Evolutionary conservation across 192 early-diverging fungal genomes (phyloP), one percentile per base, ranked within the genome.

Genomic region (Ambispora gerdemannii): DNA sequence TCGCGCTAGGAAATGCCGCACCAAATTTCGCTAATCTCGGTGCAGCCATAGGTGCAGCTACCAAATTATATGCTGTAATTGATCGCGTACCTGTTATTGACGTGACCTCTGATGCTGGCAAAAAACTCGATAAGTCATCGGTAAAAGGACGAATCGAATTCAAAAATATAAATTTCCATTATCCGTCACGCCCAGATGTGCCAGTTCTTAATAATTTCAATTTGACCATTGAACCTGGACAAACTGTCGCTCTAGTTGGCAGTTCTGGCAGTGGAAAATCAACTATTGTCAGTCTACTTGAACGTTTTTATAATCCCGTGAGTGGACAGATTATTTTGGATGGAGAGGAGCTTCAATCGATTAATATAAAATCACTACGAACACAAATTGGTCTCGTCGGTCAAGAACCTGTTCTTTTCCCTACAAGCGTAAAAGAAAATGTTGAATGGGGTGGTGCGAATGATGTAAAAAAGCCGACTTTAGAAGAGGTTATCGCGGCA

Each of bases 361-460:
- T 86, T 66, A 92, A 96, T 61, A 81, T 95, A 35, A 72, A 81
- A 50, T 94, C 87, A 83, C 75, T 95, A 31, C 88, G 96, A 33
- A 78, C 80, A 63, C 86, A 92, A 58, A 90, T 96, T 50, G 94
- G 93, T 43, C 81, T 95, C 33, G 94, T 95, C 67, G 81, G 83
- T 65, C 94, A 94, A 80, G 95, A 93, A 75, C 95, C 94, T 4
- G 87, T 95, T 52, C 83, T 97, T 58, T 96, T 96, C 74, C 88
- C 88, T 28, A 74, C 64, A 28, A 80, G 87, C 50, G 89, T 98
- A 61, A 79, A 79, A 50, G 83, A 95, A 75, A 98, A 98, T 81
- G 80, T 98, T 36, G 51, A 84, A 7, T 85, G 86, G 76, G 91
- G 90, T 43, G 80, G 84, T 4, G 50, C 75, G 2, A 71, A 81